These are phyloP conservation scores for Fagopyrum homotropicum DNA, from an alignment of 148 eudicot species.

Conservation along the genomic window DNA sequence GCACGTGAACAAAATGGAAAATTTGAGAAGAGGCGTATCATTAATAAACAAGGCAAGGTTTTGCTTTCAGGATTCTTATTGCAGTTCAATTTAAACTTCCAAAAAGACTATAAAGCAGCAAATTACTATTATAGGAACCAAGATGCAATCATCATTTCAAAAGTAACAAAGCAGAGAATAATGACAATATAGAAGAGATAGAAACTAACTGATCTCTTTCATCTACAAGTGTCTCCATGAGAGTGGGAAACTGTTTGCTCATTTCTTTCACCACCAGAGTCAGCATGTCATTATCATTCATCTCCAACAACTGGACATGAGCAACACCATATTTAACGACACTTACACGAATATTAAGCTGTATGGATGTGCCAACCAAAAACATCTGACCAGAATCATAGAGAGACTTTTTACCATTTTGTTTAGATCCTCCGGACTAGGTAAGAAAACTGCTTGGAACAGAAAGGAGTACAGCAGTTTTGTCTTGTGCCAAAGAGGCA, in stretches of 20 bases:
- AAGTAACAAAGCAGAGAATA: background rate
- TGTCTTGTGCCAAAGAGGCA: slow-evolving; percentile 47
- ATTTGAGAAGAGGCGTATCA: background rate
- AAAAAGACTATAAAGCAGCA: background rate
- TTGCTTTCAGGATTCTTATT: background rate
- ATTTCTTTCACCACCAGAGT: slow-evolving; percentile 92
- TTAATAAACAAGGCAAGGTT: background rate
- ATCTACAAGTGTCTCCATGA: slow-evolving; percentile 91
- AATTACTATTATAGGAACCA: background rate
- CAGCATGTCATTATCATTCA: slow-evolving; percentile 90
- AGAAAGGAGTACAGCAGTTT: slow-evolving; percentile 33
- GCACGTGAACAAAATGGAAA: too few relatives aligned
- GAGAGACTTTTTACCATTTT: slow-evolving; percentile 48
- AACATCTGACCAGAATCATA: background rate
- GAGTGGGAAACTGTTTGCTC: slow-evolving; percentile 87
- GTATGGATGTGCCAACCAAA: background rate
- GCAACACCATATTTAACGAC: slow-evolving; percentile 19
- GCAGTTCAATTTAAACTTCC: background rate
- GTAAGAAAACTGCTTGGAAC: slow-evolving; percentile 38
- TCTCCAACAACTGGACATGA: slow-evolving; percentile 64
- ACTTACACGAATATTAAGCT: slow-evolving; percentile 10
- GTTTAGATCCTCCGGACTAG: slow-evolving; percentile 54
- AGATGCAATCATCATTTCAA: background rate
- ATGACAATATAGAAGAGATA: slow-evolving; percentile 9
- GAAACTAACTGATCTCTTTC: slow-evolving; percentile 86